A percentile compares a stretch with the other conserved stretches of the same genome.
Conservation (phyloP, 108 stramenopile species). For the Aurantiochytrium sp. region DNA sequence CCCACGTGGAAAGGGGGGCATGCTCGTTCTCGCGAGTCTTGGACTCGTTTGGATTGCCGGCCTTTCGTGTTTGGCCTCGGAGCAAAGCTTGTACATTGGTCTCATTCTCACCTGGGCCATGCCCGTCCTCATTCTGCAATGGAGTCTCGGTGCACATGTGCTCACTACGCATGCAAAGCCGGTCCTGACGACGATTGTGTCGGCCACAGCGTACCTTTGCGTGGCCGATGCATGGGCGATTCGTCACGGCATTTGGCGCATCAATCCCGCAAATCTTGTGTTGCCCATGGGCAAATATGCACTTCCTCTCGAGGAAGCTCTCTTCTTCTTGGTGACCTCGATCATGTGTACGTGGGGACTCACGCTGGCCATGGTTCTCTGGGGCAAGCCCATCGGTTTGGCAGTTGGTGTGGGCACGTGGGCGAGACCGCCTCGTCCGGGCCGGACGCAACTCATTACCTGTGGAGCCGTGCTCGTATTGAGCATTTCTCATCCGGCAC, state of each 20-base stretch:
- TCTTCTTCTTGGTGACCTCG: background rate
- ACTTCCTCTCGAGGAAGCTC: background rate
- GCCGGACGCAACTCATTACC: background rate
- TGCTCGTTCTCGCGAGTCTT: background rate
- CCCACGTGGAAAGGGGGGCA: background rate
- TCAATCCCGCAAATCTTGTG: background rate
- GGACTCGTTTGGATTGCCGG: background rate
- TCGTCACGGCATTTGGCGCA: background rate
- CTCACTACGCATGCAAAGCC: background rate
- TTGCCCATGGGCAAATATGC: background rate
- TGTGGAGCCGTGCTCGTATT: background rate
- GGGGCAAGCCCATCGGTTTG: background rate
- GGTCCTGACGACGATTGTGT: background rate
- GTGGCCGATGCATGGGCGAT: background rate
- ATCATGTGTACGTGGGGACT: constrained; percentile 9
- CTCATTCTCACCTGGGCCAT: background rate
- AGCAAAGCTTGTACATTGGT: background rate
- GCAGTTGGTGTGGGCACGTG: background rate
- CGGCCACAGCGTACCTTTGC: background rate
- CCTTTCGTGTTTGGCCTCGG: background rate
- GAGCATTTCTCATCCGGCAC: background rate
- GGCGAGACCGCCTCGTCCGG: background rate
- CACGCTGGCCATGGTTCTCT: constrained; percentile 1
- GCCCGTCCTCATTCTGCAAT: background rate
- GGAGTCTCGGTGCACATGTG: background rate